phyloP scores from a whole-genome alignment of 2,329 filamentous ascomycete species.

The Fusarium sacchari region DNA sequence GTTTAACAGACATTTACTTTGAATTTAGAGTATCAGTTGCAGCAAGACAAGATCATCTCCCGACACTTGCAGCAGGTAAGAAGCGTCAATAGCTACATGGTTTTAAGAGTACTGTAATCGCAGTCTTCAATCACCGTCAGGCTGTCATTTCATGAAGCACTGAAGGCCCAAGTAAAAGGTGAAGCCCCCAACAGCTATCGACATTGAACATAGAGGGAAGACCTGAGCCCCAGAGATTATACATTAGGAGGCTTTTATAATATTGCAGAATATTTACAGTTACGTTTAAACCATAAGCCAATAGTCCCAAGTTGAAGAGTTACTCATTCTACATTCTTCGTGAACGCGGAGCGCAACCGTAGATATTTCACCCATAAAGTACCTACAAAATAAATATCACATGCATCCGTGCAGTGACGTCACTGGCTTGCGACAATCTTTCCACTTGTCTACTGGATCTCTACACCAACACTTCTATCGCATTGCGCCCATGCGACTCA shows the following conservation, averaged over 20 bases:
- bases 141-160: background rate
- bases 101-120: background rate
- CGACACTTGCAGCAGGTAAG: background rate
- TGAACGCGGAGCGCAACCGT: background rate
- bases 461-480: background rate
- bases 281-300: background rate
- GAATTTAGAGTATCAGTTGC: background rate
- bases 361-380: background rate
- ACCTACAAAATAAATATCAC: background rate
- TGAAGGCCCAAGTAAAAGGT: background rate
- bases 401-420: constrained; percentile 32
- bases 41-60: background rate
- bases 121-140: background rate
- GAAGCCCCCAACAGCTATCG: background rate
- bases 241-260: background rate
- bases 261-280: background rate
- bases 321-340: background rate
- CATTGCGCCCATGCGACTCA: constrained; percentile 7
- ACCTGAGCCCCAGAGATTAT: background rate
- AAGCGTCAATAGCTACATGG: background rate
- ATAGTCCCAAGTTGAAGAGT: background rate
- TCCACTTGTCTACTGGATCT: background rate
- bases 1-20: background rate
- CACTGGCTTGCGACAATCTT: constrained; percentile 10
- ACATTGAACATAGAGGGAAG: background rate